Conservation (phyloP, 108 stramenopile species). For the Nitzschia palea region DNA sequence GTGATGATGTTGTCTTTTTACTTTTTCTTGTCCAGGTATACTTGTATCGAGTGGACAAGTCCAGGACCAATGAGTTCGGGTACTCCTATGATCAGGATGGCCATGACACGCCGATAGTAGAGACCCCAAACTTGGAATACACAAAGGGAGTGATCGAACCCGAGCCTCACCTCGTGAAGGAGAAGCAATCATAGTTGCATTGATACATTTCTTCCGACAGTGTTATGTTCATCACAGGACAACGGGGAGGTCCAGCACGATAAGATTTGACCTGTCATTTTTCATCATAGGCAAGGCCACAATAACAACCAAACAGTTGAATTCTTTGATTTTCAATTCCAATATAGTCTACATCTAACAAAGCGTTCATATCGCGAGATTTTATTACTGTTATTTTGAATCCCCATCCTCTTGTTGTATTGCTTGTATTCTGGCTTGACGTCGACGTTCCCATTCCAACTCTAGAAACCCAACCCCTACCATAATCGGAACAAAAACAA, state of each 20-base stretch:
- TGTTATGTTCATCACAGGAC: too few species aligned
- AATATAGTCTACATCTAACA: not conserved
- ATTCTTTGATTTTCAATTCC: not conserved
- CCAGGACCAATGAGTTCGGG: slow-evolving; percentile 58
- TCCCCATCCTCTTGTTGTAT: not conserved
- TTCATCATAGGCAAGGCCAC: too few species aligned
- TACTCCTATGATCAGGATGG: slow-evolving; percentile 38
- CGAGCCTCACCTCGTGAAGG: not conserved
- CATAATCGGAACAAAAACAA: slow-evolving; percentile 70
- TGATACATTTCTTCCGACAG: too few species aligned
- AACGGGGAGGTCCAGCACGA: too few species aligned
- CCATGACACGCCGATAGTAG: not conserved
- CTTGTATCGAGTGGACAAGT: slow-evolving; percentile 48
- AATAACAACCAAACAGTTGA: not conserved
- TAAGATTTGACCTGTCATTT: too few species aligned
- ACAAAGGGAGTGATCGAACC: not conserved
- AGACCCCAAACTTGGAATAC: not conserved
- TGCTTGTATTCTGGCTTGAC: slow-evolving; percentile 9
- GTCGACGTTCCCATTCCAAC: slow-evolving; percentile 26
- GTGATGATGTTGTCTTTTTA: slow-evolving; percentile 64
- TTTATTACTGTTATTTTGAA: not conserved
- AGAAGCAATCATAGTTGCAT: not conserved
- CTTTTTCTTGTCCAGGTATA: slow-evolving; percentile 53
- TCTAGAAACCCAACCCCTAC: slow-evolving; percentile 50
- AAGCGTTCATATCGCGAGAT: not conserved